Evolutionary conservation across 768 basidiomycete genomes (phyloP), one percentile per base, ranked within the genome.

Genomic region (Leccinum disarticulatum): DNA sequence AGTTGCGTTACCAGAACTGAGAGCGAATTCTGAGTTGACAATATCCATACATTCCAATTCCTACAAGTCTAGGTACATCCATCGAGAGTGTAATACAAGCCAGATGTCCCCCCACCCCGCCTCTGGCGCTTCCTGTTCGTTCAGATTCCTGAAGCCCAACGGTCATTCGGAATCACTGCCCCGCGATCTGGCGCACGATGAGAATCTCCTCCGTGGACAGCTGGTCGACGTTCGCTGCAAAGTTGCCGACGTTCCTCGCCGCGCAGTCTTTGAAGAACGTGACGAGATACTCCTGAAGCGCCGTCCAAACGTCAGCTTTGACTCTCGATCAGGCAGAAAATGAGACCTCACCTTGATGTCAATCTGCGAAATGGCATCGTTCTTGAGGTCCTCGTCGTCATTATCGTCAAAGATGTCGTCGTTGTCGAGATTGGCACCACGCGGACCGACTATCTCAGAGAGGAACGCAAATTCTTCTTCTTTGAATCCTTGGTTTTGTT

Each of bases 321-420:
- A 27, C 80, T 78, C 19, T 35, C 22, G 13, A 27, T 8, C 7
- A 6, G n/a, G 14, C 48, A 11, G 17, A 3, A 8, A 7, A 28
- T 78, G 25, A 0, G 36, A 0, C 0, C 43, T 62, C 60, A 86
- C 87, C 64, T 75, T 76, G 77, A 98, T 85, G 66, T 98, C 93
- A 69, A 98, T 87, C 59, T 88, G 86, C 25, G 88, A 91, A 57
- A 97, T 80, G 5, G 91, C 87, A 73, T 98, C 96, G 56, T 83
- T 85, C 76, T 84, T 85, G 52, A 98, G 80, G 70, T 98, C 95
- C 62, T 95, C 93, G 69, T 98, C 95, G 11, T 87, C 89, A 47
- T 80, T 84, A 48, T 84, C 85, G 15, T 89, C 83, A 52, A 87
- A 74, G n/a, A 87, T 79, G 48, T 89, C 87, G 66, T 93, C 90